Evolutionary conservation across 2,329 filamentous ascomycete genomes (phyloP), one percentile per base, ranked within the genome.

Genomic region (Chalaropsis ovoidea): DNA sequence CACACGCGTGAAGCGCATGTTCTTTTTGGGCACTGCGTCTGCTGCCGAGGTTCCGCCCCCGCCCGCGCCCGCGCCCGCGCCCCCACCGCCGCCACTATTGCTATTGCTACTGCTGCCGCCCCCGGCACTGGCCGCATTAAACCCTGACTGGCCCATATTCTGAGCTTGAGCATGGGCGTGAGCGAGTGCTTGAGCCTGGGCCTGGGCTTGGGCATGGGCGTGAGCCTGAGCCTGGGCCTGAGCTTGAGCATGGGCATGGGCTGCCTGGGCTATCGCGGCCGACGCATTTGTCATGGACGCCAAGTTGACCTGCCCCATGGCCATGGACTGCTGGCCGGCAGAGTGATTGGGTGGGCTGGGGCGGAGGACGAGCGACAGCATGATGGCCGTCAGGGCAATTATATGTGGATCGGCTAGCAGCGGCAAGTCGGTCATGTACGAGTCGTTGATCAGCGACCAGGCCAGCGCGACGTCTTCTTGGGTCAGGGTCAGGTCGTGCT

Each of bases 391-490:
- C 49, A 95, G 82, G n/a, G 90, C 90, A 65, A 95, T 86, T 61
- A 90, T 81, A 71, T 96, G 90, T n/a, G 92, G 92, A 13, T 91
- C 81, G 72, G 91, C 88, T 0, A 95, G 80, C 15, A 96, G 79
- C 1, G 90, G 89, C n/a, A 96, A 79, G 73, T 96, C 92, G 7
- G 92, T 96, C 76, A 95, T 86, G 77, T 90, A 96, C 73, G 90
- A 88, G 74, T 96, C 92, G 76, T 96, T 96, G 73, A 96, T 86
- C 68, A 96, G 85, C 1, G 85, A 88, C 79, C 88, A 88, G 39
- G 90, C 89, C 41, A 95, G 80, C 58, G 84, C 82, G 35, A 85
- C 80, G 72, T 96, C 92, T 68, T 96, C 92, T 66, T 85, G 82
- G n/a, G 83, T 84, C 54, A 96, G 79, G 60, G 79, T 78, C 67